Evolutionary conservation across 2,329 filamentous ascomycete species (phyloP), one percentile per base, ranked within the genome.

Genomic region (Calonectria honghensis): DNA sequence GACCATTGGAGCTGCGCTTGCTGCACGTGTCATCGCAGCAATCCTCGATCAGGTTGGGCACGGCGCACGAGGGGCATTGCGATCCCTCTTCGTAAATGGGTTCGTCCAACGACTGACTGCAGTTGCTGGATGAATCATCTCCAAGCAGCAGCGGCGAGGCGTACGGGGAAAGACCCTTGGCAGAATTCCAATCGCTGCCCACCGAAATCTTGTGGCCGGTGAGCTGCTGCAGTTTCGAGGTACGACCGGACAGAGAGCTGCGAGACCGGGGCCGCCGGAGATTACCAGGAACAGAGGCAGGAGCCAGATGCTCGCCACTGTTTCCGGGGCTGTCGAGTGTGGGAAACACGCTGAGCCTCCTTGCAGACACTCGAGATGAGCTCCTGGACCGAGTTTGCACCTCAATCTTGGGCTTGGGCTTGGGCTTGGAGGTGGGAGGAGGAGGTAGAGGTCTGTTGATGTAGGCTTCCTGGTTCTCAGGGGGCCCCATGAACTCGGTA

Each of bases 201-300:
- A 82, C 74, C 61, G 82, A 81, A n/a, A 87, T 57, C 51, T 86
- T 84, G 35, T 85, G 80, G 1, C 87, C 87, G 6, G 82, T 88
- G 18, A 89, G 82, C 76, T 87, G 85, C 41, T 83, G 82, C 52
- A 88, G 81, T 79, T 88, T 89, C 54, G 83, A 82, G 0, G 86
- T 85, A 1, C 81, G 79, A 13, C 70, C 69, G 4, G 78, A 63
- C 14, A 63, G n/a, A 20, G 57, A 63, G 24, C 57, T 63, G 24
- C 35, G 57, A 41, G 57, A 63, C 35, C 57, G 35, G 16, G 35
- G 57, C 13, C 57, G 57, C 20, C 57, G 57, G 37, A 41, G 35
- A 39, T 14, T 24, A 18, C 37, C 5, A 39, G 35, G 13, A 18
- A 29, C 24, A 29, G 57, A n/a, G n/a, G 5, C 9, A 3, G 57